phyloP scores from a whole-genome alignment of 2,329 filamentous ascomycete genomes.

The Nemania bipapillata region DNA sequence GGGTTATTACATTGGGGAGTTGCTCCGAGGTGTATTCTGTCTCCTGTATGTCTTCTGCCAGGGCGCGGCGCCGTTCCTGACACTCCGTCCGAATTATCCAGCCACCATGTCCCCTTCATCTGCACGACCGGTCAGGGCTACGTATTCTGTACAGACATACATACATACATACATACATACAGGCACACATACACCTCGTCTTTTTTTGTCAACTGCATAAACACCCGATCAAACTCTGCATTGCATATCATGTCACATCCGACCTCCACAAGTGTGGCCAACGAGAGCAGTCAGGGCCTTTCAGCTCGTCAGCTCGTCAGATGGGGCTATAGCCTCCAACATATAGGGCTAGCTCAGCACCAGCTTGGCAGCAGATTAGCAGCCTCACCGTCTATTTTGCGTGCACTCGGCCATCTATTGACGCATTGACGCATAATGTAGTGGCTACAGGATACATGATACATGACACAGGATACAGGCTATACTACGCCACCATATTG shows the following conservation, averaged over 20 bases:
- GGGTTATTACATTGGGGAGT: constrained; percentile 16
- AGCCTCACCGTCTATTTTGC: constrained; percentile 7
- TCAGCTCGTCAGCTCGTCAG: constrained; percentile 36
- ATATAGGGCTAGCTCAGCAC: constrained; percentile 36
- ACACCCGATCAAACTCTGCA: constrained; percentile 6
- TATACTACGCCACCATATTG: neutral
- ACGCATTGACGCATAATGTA: constrained; percentile 1
- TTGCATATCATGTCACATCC: constrained; percentile 21
- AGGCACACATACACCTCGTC: too few relatives aligned
- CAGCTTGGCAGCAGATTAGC: constrained; percentile 16
- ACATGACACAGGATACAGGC: too few relatives aligned
- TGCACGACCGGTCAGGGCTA: constrained; percentile 4
- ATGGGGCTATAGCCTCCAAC: constrained; percentile 32
- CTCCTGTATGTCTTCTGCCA: neutral
- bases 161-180: too few relatives aligned
- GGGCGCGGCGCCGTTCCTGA: constrained; percentile 1
- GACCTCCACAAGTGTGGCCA: constrained; percentile 20
- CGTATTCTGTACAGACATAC: too few relatives aligned
- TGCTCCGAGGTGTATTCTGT: neutral
- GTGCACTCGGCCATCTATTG: neutral
- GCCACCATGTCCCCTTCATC: constrained; percentile 16
- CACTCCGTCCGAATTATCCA: neutral
- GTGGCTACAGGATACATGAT: neutral
- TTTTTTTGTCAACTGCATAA: constrained; percentile 4
- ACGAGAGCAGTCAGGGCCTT: constrained; percentile 10